A percentile compares a stretch with the other conserved stretches of the same genome.
Evolutionary conservation across 164 flowering plant species (phyloP).

Genomic region (Sedum album): DNA sequence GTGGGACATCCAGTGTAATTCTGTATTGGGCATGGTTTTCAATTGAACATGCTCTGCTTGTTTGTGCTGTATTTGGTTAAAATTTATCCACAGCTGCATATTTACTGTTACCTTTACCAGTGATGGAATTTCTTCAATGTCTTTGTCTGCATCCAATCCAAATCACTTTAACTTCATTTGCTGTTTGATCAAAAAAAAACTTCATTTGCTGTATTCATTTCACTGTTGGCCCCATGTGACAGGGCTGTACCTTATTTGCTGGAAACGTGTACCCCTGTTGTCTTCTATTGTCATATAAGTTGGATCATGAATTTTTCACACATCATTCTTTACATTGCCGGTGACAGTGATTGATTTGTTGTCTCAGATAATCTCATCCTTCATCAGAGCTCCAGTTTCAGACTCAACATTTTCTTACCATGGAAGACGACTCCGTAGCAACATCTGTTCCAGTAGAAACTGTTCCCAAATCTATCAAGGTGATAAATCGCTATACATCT

Average conservation of each 20-base stretch:
- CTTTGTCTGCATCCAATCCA: no score
- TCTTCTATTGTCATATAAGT: background rate
- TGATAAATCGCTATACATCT: background rate
- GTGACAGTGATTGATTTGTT: background rate
- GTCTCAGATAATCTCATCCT: background rate
- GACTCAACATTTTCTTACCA: background rate
- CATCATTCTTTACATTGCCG: background rate
- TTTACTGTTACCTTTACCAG: no score
- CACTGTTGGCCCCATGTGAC: no score
- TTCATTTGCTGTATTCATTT: no score
- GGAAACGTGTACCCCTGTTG: no score
- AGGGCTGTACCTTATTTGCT: no score
- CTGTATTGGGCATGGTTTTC: background rate
- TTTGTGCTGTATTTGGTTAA: background rate
- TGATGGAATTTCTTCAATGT: no score
- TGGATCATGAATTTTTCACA: no score
- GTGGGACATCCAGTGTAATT: background rate
- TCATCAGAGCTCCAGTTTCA: background rate
- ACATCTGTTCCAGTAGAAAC: constrained; percentile 1
- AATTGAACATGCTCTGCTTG: background rate
- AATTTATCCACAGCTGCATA: background rate
- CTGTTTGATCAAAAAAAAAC: no score
- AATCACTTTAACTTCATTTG: no score
- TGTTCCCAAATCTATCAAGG: background rate
- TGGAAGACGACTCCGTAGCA: background rate